Conservation (phyloP, 1,284 basidiomycete genomes). For the Heterobasidion irregulare region DNA sequence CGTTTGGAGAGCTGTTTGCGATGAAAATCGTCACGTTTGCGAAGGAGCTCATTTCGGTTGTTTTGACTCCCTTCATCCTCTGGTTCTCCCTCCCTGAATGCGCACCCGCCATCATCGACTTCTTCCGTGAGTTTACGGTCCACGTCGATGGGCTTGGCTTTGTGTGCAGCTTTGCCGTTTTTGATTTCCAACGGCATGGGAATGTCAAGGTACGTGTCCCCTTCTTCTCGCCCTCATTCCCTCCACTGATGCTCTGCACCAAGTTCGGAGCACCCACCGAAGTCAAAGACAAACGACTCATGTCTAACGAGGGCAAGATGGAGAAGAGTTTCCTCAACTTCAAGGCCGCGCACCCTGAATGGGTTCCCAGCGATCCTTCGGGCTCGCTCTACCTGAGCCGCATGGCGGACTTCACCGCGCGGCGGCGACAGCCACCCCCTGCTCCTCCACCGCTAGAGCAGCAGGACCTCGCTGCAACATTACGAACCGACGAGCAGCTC, state of each 20-base stretch:
- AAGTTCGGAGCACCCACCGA: constrained; percentile 74
- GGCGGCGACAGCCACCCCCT: neutral
- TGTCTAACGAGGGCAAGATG: constrained; percentile 93
- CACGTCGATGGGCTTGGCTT: constrained; percentile 96
- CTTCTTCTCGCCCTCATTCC: neutral
- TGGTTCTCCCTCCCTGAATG: constrained; percentile 88
- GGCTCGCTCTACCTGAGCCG: constrained; percentile 81
- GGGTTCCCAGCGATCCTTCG: constrained; percentile 83
- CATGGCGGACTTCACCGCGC: constrained; percentile 57
- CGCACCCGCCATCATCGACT: constrained; percentile 86
- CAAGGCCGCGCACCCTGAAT: constrained; percentile 92
- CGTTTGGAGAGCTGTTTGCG: constrained; percentile 84
- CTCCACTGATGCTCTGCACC: neutral
- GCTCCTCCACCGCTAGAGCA: neutral
- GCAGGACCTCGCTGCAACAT: neutral
- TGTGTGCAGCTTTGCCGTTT: constrained; percentile 96
- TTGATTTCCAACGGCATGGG: constrained; percentile 90
- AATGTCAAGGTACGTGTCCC: constrained; percentile 61
- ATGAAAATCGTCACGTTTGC: constrained; percentile 85
- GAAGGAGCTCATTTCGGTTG: constrained; percentile 84
- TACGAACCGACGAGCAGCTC: constrained; percentile 16
- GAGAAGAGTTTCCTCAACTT: constrained; percentile 97
- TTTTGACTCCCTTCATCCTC: constrained; percentile 90
- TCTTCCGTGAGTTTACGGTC: constrained; percentile 94
- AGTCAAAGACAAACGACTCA: constrained; percentile 62